Evolutionary conservation across 805 yeast genomes (phyloP), one percentile per base, ranked within the genome.

Genomic region (Ogataea paradorogensis): DNA sequence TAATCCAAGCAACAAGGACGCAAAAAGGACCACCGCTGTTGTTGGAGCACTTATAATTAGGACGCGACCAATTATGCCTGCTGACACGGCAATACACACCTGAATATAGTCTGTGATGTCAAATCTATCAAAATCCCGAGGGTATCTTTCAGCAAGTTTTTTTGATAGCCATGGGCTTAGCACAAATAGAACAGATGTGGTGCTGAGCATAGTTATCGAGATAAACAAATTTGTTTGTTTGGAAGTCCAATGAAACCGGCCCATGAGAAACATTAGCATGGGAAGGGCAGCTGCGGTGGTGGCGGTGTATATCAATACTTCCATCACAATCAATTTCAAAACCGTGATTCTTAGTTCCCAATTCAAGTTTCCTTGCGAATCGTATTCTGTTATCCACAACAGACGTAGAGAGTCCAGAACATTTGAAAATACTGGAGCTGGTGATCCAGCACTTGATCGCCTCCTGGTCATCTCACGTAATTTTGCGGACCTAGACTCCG

Each of bases 401-500:
- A 74, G 55, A 40, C 69, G 72, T 30, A 84, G 55, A 0, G 88
- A 83, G n/a, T 67, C 47, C 14, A 18, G 20, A 9, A 24, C 68
- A 48, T 15, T 66, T 35, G 28, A 63, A 63, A 13, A 58, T 11
- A n/a, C 40, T 26, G 30, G 23, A 20, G 16, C 23, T 27, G 18
- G 37, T 15, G 7, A 11, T 16, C 41, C 39, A 15, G 43, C 16
- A 4, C 58, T 47, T 10, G 50, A 45, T 27, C 58, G 29, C 20
- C 51, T 42, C 42, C 82, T 70, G 0, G 87, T 74, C 53, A 73
- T 74, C 27, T 57, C 55, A 51, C 80, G 67, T 3, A 84, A 74
- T 35, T 69, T 67, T 23, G 57, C 52, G 11, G 84, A 76, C 47
- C 91, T 69, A 6, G 89, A 79, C 55, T 84, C 95, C 2, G 80